A percentile compares a stretch with the other conserved stretches of the same genome.
Evolutionary conservation across 2,329 filamentous ascomycete species (phyloP).

Genomic region (Colletotrichum chlorophyti): DNA sequence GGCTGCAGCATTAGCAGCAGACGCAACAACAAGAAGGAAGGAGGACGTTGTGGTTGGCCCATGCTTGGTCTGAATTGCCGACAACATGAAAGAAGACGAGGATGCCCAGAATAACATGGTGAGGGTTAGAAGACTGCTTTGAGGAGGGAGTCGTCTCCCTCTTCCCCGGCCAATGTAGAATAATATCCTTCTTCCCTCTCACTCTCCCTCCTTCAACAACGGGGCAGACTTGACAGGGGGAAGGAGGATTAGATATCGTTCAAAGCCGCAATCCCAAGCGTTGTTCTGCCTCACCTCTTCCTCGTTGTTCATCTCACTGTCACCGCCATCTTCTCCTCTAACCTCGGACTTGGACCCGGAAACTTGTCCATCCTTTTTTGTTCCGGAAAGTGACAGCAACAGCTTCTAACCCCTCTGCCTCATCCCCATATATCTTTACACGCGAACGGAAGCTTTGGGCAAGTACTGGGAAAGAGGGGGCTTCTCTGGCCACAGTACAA

Average conservation of each 20-base stretch:
- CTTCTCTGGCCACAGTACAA: slow-evolving; percentile 16
- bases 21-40: slow-evolving; percentile 4
- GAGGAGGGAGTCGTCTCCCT: not conserved
- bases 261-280: slow-evolving; percentile 5
- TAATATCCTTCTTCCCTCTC: not conserved
- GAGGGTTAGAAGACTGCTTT: slow-evolving; percentile 9
- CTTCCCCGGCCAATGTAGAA: no score
- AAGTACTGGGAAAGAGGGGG: not conserved
- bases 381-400: not conserved
- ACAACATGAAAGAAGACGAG: slow-evolving; percentile 17
- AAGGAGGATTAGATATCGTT: slow-evolving; percentile 9
- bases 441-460: slow-evolving; percentile 9
- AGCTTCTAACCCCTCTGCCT: not conserved
- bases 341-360: slow-evolving; percentile 19
- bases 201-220: not conserved
- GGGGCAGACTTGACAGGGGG: slow-evolving; percentile 4
- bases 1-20: slow-evolving; percentile 10
- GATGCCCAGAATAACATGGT: slow-evolving; percentile 19
- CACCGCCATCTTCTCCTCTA: not conserved
- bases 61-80: slow-evolving; percentile 8
- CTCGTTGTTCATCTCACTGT: slow-evolving; percentile 12
- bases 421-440: not conserved
- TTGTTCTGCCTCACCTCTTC: slow-evolving; percentile 5
- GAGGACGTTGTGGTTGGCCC: not conserved
- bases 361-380: not conserved